A percentile compares a stretch with the other conserved stretches of the same genome.
phyloP scores from a whole-genome alignment of 345 rosid genomes.

The Brassica juncea region DNA sequence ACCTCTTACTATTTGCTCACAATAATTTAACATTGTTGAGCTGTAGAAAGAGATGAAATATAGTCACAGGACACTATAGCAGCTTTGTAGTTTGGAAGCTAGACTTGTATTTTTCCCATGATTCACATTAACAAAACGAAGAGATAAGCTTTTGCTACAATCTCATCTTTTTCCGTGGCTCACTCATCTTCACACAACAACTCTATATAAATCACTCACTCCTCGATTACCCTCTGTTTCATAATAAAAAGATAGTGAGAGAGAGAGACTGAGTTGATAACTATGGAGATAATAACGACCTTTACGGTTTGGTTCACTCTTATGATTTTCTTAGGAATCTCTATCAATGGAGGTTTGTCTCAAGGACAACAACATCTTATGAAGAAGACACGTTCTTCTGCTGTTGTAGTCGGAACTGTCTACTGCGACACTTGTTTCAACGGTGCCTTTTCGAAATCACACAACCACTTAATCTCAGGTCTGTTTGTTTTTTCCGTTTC shows the following conservation, averaged over 20 bases:
- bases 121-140: conserved; percentile 25
- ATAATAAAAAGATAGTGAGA: neutral
- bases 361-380: conserved; percentile 23
- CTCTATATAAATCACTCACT: conserved; percentile 4
- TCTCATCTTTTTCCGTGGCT: conserved; percentile 27
- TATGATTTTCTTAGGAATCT: conserved; percentile 27
- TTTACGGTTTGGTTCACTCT: conserved; percentile 27
- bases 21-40: conserved; percentile 29
- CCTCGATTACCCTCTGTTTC: neutral
- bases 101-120: conserved; percentile 39
- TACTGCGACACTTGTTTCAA: conserved; percentile 89
- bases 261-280: conserved; percentile 22
- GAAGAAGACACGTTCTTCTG: conserved; percentile 53
- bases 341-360: conserved; percentile 6
- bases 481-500: neutral
- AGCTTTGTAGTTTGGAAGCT: conserved; percentile 35
- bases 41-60: conserved; percentile 27
- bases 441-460: conserved; percentile 48
- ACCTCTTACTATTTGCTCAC: conserved; percentile 33
- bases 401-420: conserved; percentile 80
- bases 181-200: conserved; percentile 28
- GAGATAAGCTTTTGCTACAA: conserved; percentile 38
- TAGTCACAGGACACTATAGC: conserved; percentile 33
- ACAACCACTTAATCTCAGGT: conserved; percentile 81
- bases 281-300: conserved; percentile 33